Percentiles rank a stretch among this genome's conserved stretches.
phyloP scores from a whole-genome alignment of 495 filamentous ascomycete genomes.

The Penicillium roqueforti region DNA sequence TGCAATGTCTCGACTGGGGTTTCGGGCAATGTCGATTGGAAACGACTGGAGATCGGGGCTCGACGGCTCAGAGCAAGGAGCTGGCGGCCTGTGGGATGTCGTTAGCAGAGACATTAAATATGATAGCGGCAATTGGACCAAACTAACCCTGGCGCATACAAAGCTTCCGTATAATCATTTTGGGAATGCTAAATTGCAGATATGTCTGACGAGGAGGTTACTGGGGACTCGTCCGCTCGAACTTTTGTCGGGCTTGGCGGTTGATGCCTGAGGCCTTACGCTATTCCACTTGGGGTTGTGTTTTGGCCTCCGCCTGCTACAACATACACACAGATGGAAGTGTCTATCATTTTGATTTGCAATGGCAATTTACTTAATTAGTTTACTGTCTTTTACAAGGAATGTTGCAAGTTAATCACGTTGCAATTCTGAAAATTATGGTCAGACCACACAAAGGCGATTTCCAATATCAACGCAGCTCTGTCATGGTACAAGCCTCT shows the following conservation, averaged over 20 bases:
- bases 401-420: neutral
- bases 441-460: neutral
- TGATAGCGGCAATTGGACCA: neutral
- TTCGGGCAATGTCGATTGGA: constrained; percentile 32
- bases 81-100: constrained; percentile 37
- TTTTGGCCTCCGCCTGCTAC: constrained; percentile 7
- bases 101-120: constrained; percentile 5
- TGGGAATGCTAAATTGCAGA: constrained; percentile 18
- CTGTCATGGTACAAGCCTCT: constrained; percentile 18
- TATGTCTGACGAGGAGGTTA: constrained; percentile 14
- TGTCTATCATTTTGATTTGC: neutral
- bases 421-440: constrained; percentile 9
- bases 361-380: neutral
- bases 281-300: constrained; percentile 17
- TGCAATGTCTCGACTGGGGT: constrained; percentile 27
- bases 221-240: constrained; percentile 33
- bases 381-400: neutral
- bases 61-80: constrained; percentile 36
- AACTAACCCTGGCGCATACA: constrained; percentile 45
- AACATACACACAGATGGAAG: neutral
- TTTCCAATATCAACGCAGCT: constrained; percentile 20
- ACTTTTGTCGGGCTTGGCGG: constrained; percentile 45
- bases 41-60: constrained; percentile 34
- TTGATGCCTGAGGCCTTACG: constrained; percentile 25
- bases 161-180: constrained; percentile 44